Percentiles rank a stretch among this genome's conserved stretches.
These are phyloP conservation scores for Cladosporium sp. DNA, from an alignment of 2,329 filamentous ascomycete species.

Conservation along the genomic window DNA sequence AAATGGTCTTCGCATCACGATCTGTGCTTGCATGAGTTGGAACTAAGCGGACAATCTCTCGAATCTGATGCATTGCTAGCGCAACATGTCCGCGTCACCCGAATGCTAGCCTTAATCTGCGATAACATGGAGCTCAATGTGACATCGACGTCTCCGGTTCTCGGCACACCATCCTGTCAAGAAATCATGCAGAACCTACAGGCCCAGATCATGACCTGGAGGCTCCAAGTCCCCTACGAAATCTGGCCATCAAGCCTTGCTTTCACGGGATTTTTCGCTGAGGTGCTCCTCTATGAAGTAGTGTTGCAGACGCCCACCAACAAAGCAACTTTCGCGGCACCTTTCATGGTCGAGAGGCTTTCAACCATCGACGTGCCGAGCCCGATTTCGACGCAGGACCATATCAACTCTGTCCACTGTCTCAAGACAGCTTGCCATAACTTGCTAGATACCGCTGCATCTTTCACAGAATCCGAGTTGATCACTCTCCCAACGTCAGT, in stretches of 20 bases:
- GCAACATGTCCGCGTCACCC: constrained; percentile 22
- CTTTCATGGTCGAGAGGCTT: constrained; percentile 24
- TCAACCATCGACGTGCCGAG: constrained; percentile 24
- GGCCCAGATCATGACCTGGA: constrained; percentile 21
- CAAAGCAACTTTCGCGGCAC: constrained; percentile 25
- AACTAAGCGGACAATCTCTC: constrained; percentile 13
- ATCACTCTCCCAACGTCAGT: constrained; percentile 21
- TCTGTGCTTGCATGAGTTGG: constrained; percentile 18
- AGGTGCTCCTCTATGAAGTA: constrained; percentile 24
- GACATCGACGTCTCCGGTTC: constrained; percentile 12
- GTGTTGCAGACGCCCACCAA: constrained; percentile 27
- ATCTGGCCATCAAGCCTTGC: constrained; percentile 16
- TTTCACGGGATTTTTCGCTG: constrained; percentile 23
- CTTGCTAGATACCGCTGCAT: constrained; percentile 19
- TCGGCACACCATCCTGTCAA: constrained; percentile 18
- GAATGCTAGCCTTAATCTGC: constrained; percentile 21
- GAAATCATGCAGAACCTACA: constrained; percentile 18
- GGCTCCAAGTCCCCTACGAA: constrained; percentile 17
- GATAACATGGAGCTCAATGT: constrained; percentile 17
- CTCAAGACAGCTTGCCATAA: constrained; percentile 19
- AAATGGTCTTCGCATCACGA: constrained; percentile 21
- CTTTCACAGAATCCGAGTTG: constrained; percentile 13
- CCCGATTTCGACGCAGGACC: constrained; percentile 20
- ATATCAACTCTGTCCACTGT: constrained; percentile 21
- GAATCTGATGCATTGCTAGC: constrained; percentile 19